Percentiles rank a stretch among this genome's conserved stretches.
These are phyloP conservation scores for Solanum pinnatisectum DNA, from an alignment of 257 asterid species.

Conservation along the genomic window DNA sequence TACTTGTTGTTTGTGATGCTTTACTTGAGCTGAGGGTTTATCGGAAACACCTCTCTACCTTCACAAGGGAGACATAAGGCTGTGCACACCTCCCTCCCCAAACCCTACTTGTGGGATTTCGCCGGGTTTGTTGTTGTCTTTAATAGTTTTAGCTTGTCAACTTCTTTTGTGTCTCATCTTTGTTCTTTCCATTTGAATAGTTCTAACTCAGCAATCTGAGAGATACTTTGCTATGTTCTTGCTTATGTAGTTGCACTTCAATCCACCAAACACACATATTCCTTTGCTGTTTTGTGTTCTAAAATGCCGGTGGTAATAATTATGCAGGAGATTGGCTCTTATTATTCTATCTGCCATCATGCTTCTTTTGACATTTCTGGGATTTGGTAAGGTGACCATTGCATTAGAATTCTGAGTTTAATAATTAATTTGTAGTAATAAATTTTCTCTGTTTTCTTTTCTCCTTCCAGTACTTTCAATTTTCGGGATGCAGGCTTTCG, in stretches of 20 bases:
- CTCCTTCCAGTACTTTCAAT: conserved; percentile 64
- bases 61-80: background rate
- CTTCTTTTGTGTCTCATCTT: background rate
- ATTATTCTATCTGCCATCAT: conserved; percentile 77
- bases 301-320: background rate
- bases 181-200: background rate
- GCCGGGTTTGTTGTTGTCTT: background rate
- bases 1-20: background rate
- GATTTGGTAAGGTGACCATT: conserved; percentile 50
- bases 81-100: background rate
- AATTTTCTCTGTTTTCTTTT: background rate
- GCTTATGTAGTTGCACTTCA: background rate
- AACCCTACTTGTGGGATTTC: background rate
- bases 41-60: background rate
- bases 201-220: background rate
- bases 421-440: background rate
- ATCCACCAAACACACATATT: background rate
- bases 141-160: background rate
- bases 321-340: conserved; percentile 84
- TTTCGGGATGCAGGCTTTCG: conserved; percentile 70
- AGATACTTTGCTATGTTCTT: background rate
- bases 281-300: background rate
- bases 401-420: background rate
- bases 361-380: conserved; percentile 78
- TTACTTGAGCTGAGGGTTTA: background rate